Evolutionary conservation across 129 eudicot genomes (phyloP), one percentile per base, ranked within the genome.

Genomic region (Centella asiatica): DNA sequence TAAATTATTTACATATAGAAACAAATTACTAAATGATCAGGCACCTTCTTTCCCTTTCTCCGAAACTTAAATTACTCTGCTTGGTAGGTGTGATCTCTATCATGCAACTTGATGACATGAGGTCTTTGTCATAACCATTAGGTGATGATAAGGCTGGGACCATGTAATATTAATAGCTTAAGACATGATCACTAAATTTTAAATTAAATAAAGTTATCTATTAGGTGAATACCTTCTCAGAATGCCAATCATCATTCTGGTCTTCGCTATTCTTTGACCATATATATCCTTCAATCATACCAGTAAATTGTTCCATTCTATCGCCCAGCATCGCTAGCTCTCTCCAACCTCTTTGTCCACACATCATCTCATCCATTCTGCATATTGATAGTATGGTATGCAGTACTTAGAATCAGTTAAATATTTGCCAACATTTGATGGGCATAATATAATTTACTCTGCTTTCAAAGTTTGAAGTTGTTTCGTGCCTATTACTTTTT

Each of bases 361-460:
- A 59, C 92, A 89, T 89, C 88, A 85, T 83, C 73, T 85, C 95
- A 61, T 89, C 97, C 97, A 89, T 89, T 76, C 97, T 89, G 82
- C 81, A 74, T 44, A 42, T 33, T 26, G 42, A 56, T 49, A n/a
- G n/a, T n/a, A n/a, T n/a, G n/a, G n/a, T n/a, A 51, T 19, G 58
- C 63, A 68, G n/a, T 46, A 57, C 23, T 59, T 64, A 23, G 67
- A 36, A 42, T 69, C 62, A 60, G 37, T 20, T 25, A 71, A 64
- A 31, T 19, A 2, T 46, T 45, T 26, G 57, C 42, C 28, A 26
- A 46, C 51, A 69, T 45, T 44, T 64, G 45, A n/a, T 40, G 66
- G 32, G 5, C 34, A 65, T 60, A 36, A 17, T 0, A 18, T 24
- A 57, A 17, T 31, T 57, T 31, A 57, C 23, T 32, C 62, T 32